These are phyloP conservation scores for Chaetomium sp. DNA, from an alignment of 2,329 filamentous ascomycete species.

Conservation along the genomic window DNA sequence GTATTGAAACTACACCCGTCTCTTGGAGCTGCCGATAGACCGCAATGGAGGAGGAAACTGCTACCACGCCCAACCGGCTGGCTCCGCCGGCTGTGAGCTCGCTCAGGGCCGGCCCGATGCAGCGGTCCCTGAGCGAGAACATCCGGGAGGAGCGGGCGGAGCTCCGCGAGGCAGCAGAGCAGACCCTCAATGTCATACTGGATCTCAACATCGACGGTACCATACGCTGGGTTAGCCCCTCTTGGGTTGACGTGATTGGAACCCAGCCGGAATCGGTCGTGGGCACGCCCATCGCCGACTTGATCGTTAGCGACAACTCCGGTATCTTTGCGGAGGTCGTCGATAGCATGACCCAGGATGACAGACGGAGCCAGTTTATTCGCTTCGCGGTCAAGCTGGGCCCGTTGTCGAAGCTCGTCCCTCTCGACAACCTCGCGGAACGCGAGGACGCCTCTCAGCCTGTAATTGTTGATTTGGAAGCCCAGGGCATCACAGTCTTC, in stretches of 20 bases:
- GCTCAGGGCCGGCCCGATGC: conserved; percentile 50
- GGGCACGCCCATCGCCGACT: conserved; percentile 69
- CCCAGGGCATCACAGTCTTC: conserved; percentile 97
- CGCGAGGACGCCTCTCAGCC: conserved; percentile 35
- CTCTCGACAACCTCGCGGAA: conserved; percentile 36
- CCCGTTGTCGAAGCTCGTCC: conserved; percentile 58
- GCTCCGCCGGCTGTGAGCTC: conserved; percentile 49
- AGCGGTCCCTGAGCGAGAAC: conserved; percentile 71
- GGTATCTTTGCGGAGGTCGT: conserved; percentile 75
- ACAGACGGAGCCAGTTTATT: conserved; percentile 85
- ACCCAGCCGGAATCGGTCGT: conserved; percentile 66
- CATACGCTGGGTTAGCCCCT: conserved; percentile 93
- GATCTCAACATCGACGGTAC: conserved; percentile 86
- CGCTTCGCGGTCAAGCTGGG: conserved; percentile 70
- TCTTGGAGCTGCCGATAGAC: conserved; percentile 22
- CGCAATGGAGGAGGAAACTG: conserved; percentile 37
- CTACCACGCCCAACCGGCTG: conserved; percentile 32
- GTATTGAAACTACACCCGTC: conserved; percentile 28
- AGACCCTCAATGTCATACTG: conserved; percentile 93
- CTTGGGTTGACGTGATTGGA: conserved; percentile 90
- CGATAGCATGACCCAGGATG: conserved; percentile 85
- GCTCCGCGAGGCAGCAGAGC: conserved; percentile 88
- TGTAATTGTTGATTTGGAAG: conserved; percentile 72
- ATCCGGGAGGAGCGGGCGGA: conserved; percentile 92
- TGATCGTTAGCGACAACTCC: conserved; percentile 73